Percentiles rank a stretch among this genome's conserved stretches.
These are phyloP conservation scores for Saccharomyces hybrid DNA, from an alignment of 1,139 yeast species.

Conservation along the genomic window DNA sequence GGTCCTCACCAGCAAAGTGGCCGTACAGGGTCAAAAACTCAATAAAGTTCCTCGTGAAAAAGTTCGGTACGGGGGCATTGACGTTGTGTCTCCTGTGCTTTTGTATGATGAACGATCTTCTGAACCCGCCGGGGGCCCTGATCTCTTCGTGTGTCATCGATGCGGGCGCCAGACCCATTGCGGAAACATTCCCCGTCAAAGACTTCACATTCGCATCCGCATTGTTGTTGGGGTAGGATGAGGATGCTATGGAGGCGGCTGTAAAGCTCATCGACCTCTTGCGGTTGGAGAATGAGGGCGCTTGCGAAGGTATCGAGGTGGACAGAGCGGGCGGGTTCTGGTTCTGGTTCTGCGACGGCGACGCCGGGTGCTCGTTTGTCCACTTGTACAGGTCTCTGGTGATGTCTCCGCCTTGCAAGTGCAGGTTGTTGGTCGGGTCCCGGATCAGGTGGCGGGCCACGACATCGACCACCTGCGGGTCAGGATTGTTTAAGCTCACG, in stretches of 20 bases:
- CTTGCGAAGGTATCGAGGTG: constrained; percentile 1
- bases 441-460: constrained; percentile 51
- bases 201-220: constrained; percentile 7
- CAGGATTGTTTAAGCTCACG: constrained; percentile 45
- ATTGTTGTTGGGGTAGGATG: constrained; percentile 7
- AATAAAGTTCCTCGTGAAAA: constrained; percentile 75
- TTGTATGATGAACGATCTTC: constrained; percentile 69
- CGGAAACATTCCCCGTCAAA: background rate
- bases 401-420: constrained; percentile 78
- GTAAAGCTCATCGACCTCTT: constrained; percentile 31
- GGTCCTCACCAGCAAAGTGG: constrained; percentile 94
- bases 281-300: background rate
- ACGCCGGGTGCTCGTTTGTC: constrained; percentile 13
- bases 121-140: constrained; percentile 86
- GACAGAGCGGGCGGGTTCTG: background rate
- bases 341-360: constrained; percentile 2
- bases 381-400: constrained; percentile 62
- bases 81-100: constrained; percentile 29
- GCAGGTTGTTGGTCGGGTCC: constrained; percentile 38
- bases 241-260: constrained; percentile 21
- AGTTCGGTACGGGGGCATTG: constrained; percentile 46
- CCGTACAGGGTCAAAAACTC: constrained; percentile 87
- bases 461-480: constrained; percentile 45
- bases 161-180: constrained; percentile 2
- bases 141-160: constrained; percentile 54